Evolutionary conservation across 495 filamentous ascomycete genomes (phyloP), one percentile per base, ranked within the genome.

Genomic region (Podospora pseudocomata): DNA sequence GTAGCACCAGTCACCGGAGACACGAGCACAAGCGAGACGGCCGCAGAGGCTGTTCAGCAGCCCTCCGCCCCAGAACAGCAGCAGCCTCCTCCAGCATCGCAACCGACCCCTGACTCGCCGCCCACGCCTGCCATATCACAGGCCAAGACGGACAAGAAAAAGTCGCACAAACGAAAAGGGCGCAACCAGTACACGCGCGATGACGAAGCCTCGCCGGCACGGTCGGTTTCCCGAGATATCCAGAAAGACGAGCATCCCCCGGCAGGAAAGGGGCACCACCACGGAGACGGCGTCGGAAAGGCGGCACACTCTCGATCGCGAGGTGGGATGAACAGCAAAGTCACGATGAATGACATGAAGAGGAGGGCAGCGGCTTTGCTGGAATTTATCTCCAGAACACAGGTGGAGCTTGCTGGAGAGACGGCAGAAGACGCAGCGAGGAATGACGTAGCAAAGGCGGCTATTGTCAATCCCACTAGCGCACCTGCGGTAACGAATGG

Each of bases 321-420:
- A 67, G 78, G 75, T 13, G 77, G 78, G 20, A 80, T 83, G 76
- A 78, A 60, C 20, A 89, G 86, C 71, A 92, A 90, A 75, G 88
- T 93, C 61, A 94, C 87, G 30, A 91, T 97, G 88, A 90, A 89
- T 67, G 94, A 97, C 70, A 95, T 97, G 91, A 93, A 92, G 79
- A 86, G 91, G 68, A 87, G 91, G 7, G 93, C 93, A 3, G 87
- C 89, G 2, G 89, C 84, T 16, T 94, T 99, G 65, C 82, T 96
- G 18, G 93, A 96, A 56, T 97, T 91, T 77, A 97, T 99, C 71
- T 89, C 91, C 7, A 87, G 91, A 59, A 94, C 92, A 70, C 94
- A 97, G 73, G 84, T 97, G 15, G 95, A 99, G 75, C 86, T 97
- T 81, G 94, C 92, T 0, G 87, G 80, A 34, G 85, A 87, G 55